Evolutionary conservation across 1,139 yeast species (phyloP), one percentile per base, ranked within the genome.

Genomic region (Protomyces inundatus): DNA sequence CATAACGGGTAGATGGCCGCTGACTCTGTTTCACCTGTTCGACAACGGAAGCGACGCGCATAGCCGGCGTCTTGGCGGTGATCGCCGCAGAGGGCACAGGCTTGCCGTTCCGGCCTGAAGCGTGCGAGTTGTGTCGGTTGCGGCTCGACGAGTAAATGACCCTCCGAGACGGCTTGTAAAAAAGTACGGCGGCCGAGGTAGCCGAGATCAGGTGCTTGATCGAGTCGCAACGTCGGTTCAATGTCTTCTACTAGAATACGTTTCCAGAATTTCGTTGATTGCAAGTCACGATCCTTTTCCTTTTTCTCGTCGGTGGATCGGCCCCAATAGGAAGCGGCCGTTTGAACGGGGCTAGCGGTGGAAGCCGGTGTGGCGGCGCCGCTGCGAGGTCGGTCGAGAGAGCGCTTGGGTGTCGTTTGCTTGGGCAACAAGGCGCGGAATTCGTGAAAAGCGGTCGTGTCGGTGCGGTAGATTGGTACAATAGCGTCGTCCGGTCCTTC

Each of bases 111-210:
- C 10, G 65, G 61, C 12, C 52, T 6, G 34, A 54, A 34, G 12
- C 54, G 42, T 16, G 62, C 40, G 16, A 58, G 55, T n/a, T 61
- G 54, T 0, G 69, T 95, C 64, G 90, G 85, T 12, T 91, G 82
- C 0, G 98, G 98, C 74, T 90, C 97, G 51, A 93, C 85, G 12
- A 85, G 81, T 6, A 89, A 90, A 55, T 87, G 81, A 4, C 96
- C 96, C 62, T 90, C 97, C 51, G 87, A 80, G 68, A 91, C 80
- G 42, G 86, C 81, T 61, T 79, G 76, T 81, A 90, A 79, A 67
- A 89, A 81, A 53, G 84, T 79, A 69, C 85, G 80, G 67, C 82
- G 79, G 50, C 80, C 81, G 61, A 84, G 76, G 84, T 86, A 84
- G 42, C 85, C 80, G 63, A 85, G 73, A 9, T 85, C 85, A 1